A percentile compares a stretch with the other conserved stretches of the same genome.
These are phyloP conservation scores for Auxenochlorella protothecoides DNA, from an alignment of 139 green algal species.

Conservation along the genomic window DNA sequence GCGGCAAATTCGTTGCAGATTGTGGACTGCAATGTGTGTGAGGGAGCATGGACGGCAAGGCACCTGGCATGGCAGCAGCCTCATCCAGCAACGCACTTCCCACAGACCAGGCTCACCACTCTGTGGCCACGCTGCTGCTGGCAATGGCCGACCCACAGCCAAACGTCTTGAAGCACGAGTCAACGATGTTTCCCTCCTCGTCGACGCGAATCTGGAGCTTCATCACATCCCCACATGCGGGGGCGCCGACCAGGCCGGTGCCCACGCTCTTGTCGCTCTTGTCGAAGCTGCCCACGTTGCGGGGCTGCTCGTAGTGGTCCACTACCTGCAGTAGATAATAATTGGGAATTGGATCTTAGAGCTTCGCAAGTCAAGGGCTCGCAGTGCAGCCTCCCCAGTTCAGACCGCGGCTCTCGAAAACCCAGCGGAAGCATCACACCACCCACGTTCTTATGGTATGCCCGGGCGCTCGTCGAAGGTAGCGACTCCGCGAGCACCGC, in stretches of 20 bases:
- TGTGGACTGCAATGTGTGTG: too few species aligned
- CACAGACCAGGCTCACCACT: slow-evolving; percentile 46
- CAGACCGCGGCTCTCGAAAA: too few species aligned
- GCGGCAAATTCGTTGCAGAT: too few species aligned
- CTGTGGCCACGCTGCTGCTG: slow-evolving; percentile 85
- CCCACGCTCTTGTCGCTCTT: slow-evolving; percentile 86
- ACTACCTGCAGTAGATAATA: slow-evolving; percentile 59
- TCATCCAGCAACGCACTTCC: too few species aligned
- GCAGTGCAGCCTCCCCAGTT: too few species aligned
- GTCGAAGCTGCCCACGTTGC: slow-evolving; percentile 95
- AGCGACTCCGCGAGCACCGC: background rate
- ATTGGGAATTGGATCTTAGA: background rate
- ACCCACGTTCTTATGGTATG: slow-evolving; percentile 71
- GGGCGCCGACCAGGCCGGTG: slow-evolving; percentile 77
- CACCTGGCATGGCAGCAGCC: too few species aligned
- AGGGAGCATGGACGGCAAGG: too few species aligned
- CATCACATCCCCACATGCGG: slow-evolving; percentile 99
- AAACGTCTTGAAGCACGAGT: slow-evolving; percentile 99
- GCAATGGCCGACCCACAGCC: slow-evolving; percentile 96
- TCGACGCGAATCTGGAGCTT: slow-evolving; percentile 96
- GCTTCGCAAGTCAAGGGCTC: too few species aligned
- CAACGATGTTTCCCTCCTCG: slow-evolving; percentile 84
- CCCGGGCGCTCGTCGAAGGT: background rate
- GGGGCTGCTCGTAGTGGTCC: slow-evolving; percentile 94
- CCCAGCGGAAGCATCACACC: background rate